phyloP scores from a whole-genome alignment of 148 eudicot genomes.

The Arbutus unedo region DNA sequence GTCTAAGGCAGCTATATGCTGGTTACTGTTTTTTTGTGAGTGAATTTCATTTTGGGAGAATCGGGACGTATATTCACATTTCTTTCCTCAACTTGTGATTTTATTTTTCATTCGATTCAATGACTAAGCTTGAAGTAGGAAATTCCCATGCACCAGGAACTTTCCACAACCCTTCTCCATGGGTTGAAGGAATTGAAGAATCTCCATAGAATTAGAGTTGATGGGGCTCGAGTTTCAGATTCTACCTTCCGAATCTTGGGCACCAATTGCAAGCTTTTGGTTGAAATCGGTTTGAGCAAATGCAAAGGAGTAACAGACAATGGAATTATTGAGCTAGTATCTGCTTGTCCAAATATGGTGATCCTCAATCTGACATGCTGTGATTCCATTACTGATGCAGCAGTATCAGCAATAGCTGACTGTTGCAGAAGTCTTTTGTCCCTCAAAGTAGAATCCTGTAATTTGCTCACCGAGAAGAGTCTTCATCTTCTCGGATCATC shows the following conservation, averaged over 20 bases:
- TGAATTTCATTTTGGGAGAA: conserved; percentile 19
- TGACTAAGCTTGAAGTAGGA: conserved; percentile 5
- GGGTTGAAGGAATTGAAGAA: conserved; percentile 39
- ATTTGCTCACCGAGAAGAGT: conserved; percentile 53
- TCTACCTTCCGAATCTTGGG: conserved; percentile 37
- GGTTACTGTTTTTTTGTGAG: conserved; percentile 77
- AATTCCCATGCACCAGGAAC: conserved; percentile 41
- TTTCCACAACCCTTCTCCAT: conserved; percentile 40
- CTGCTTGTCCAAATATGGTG: conserved; percentile 42
- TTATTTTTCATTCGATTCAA: neutral
- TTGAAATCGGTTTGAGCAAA: conserved; percentile 72
- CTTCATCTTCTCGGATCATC: conserved; percentile 46
- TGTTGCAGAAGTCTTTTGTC: conserved; percentile 48
- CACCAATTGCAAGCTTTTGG: conserved; percentile 38
- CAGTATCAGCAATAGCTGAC: conserved; percentile 50
- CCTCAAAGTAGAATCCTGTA: conserved; percentile 68
- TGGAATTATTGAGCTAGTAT: conserved; percentile 43
- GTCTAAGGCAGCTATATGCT: conserved; percentile 46
- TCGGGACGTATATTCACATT: neutral
- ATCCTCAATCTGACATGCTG: conserved; percentile 66
- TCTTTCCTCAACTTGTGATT: neutral
- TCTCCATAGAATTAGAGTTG: conserved; percentile 44
- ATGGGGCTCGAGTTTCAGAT: conserved; percentile 60
- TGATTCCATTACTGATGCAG: conserved; percentile 55
- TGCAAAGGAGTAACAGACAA: conserved; percentile 55